A percentile compares a stretch with the other conserved stretches of the same genome.
phyloP scores from a whole-genome alignment of 2,329 filamentous ascomycete species.

The Fusarium equiseti region DNA sequence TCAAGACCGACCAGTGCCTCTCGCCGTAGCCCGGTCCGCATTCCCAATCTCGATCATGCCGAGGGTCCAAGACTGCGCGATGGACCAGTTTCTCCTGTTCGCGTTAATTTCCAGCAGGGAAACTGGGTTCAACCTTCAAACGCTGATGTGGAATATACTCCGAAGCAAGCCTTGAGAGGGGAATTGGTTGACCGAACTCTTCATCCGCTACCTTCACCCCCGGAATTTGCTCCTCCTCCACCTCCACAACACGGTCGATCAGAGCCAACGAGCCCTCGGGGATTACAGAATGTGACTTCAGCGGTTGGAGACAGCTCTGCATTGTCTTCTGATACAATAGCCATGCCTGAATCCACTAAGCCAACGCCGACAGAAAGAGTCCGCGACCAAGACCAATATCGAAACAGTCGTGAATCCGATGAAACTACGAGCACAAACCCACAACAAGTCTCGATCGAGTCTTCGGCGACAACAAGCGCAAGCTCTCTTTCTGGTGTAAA shows the following conservation, averaged over 20 bases:
- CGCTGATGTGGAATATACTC: constrained; percentile 62
- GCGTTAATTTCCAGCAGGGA: constrained; percentile 65
- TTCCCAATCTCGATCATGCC: constrained; percentile 42
- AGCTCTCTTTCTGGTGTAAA: constrained; percentile 67
- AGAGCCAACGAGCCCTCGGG: constrained; percentile 23
- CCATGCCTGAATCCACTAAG: constrained; percentile 46
- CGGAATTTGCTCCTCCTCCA: constrained; percentile 55
- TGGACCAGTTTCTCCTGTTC: constrained; percentile 67
- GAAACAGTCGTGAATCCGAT: constrained; percentile 67
- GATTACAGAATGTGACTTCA: constrained; percentile 22
- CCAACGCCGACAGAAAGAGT: constrained; percentile 50
- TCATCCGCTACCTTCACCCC: constrained; percentile 35
- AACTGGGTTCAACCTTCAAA: constrained; percentile 66
- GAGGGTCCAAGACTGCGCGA: constrained; percentile 62
- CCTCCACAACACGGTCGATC: constrained; percentile 43
- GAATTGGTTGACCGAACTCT: constrained; percentile 45
- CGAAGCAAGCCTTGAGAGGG: constrained; percentile 45
- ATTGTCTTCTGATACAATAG: constrained; percentile 19
- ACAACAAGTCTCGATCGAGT: constrained; percentile 62
- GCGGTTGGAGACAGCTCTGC: constrained; percentile 8
- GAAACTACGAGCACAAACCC: constrained; percentile 63
- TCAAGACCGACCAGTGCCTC: constrained; percentile 42
- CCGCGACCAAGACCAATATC: constrained; percentile 54
- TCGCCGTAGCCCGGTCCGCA: constrained; percentile 54
- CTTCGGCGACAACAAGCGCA: constrained; percentile 67